Base-by-base conservation (phyloP, 176 grass and related monocot genomes). In the Cenchrus fungigraminus region DNA sequence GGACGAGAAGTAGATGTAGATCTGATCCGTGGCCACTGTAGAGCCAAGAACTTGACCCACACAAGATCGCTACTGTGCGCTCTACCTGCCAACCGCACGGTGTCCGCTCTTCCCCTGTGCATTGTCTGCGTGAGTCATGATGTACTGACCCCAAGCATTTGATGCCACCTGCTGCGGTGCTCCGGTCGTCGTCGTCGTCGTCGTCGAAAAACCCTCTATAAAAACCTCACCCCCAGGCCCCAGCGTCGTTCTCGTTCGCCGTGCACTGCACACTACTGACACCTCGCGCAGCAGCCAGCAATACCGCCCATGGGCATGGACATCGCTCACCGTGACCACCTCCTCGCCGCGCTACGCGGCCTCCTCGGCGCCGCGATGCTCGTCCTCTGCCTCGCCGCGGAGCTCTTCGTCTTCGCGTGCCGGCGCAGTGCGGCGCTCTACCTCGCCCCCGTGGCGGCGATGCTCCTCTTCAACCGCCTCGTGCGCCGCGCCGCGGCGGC, bases 321-420 rank as follows among this genome's bases (percentile, higher is more conserved):
- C 53, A 76, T 43, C 5, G 73, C 53, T 8, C 73, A 76, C 73
- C 73, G 73, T 20, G 53, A 76, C 32, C 11, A 76, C 73, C 73
- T 76, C 73, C 53, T n/a, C 34, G 73, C 10, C 17, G 34, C 34
- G 17, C 55, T 77, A 2, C 74, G 25, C 54, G 40, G 19, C 86
- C 28, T 91, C 5, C 74, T 87, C 53, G 55, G 44, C 55, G 47
- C 32, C 37, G 14, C 68, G 50, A 32, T 12, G 0, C 81, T 96
- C 6, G n/a, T 90, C 10, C 9, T 87, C 47, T 97, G 85, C 55
- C 12, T 91, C 56, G 29, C 83, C 81, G 88, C 82, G 6, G 76
- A 91, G 82, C 1, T 55, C 78, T 14, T n/a, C 55, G 10, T 93
- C 56, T 84, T 97, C 78, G 22, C 80, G 0, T 14, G 42, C 4